These are phyloP conservation scores for Periconia macrospinosa DNA, from an alignment of 2,329 filamentous ascomycete species.

Conservation along the genomic window DNA sequence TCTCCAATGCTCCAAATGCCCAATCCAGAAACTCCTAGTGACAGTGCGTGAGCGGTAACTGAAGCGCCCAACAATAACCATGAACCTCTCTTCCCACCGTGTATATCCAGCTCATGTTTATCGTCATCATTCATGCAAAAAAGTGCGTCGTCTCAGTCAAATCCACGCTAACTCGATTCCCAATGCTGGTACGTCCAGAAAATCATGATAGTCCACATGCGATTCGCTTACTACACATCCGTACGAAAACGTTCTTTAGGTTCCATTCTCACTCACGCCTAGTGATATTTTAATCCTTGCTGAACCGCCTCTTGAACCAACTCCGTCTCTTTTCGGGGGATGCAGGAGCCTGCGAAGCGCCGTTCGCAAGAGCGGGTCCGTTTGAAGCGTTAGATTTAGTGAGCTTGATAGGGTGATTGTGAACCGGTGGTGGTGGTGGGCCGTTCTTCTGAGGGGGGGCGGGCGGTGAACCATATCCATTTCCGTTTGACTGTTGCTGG, in stretches of 20 bases:
- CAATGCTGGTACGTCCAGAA: not conserved
- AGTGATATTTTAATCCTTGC: slow-evolving; percentile 55
- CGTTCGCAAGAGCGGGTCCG: slow-evolving; percentile 10
- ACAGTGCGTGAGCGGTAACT: not conserved
- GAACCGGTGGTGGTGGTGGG: slow-evolving; percentile 4
- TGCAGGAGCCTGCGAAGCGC: slow-evolving; percentile 23
- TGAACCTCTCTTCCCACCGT: not conserved
- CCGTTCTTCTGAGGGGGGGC: slow-evolving; percentile 22
- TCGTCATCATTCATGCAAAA: not conserved
- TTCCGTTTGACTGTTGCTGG: slow-evolving; percentile 14
- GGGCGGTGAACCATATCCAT: slow-evolving; percentile 21
- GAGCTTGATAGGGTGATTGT: slow-evolving; percentile 17
- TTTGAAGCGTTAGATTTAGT: slow-evolving; percentile 9
- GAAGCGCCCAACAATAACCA: not conserved
- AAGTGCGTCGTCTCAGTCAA: not conserved
- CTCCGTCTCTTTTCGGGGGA: slow-evolving; percentile 72
- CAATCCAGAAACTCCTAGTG: not conserved
- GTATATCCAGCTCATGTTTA: not conserved
- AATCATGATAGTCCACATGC: not conserved
- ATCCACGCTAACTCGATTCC: not conserved
- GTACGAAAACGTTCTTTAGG: no score
- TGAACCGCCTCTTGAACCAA: slow-evolving; percentile 84
- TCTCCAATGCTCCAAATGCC: not conserved
- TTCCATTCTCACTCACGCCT: no score
- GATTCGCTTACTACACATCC: no score